These are phyloP conservation scores for Linnemannia elongata DNA, from an alignment of 192 early-diverging fungal genomes.

Conservation along the genomic window DNA sequence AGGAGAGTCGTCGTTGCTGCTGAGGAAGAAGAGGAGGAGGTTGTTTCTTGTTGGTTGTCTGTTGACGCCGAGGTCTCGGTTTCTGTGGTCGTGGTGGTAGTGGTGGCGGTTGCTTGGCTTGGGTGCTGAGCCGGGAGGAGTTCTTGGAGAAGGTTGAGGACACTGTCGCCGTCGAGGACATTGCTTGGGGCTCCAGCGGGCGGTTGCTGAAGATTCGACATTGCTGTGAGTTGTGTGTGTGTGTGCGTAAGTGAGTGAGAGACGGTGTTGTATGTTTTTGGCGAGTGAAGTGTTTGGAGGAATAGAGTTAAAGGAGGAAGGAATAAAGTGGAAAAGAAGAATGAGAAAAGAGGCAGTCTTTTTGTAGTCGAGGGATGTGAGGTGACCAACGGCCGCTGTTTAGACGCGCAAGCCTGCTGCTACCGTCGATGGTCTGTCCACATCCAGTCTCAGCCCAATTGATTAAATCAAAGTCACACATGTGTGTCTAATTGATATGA, in stretches of 20 bases:
- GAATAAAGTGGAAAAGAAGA: neutral
- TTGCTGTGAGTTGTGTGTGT: neutral
- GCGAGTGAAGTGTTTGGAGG: neutral
- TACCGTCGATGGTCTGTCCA: too few relatives aligned
- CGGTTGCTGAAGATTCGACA: slow-evolving; percentile 40
- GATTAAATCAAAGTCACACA: neutral
- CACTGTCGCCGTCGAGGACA: slow-evolving; percentile 39
- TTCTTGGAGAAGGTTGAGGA: slow-evolving; percentile 22
- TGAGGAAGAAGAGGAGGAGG: neutral
- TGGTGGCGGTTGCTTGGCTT: neutral
- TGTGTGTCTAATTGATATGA: neutral
- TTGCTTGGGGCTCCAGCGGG: slow-evolving; percentile 1
- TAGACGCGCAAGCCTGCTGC: slow-evolving; percentile 13
- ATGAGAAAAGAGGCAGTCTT: neutral
- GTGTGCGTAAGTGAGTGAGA: neutral
- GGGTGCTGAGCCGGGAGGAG: slow-evolving; percentile 20
- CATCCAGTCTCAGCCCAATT: neutral
- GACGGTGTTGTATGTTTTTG: too few relatives aligned
- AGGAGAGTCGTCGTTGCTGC: slow-evolving; percentile 19
- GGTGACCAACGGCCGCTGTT: neutral
- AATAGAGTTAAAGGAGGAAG: neutral
- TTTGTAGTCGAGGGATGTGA: neutral
- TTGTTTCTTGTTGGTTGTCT: neutral
- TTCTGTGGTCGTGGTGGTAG: neutral
- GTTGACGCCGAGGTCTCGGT: slow-evolving; percentile 3